Evolutionary conservation across 345 rosid genomes (phyloP).

Genomic region (Schrenkiella parvula): DNA sequence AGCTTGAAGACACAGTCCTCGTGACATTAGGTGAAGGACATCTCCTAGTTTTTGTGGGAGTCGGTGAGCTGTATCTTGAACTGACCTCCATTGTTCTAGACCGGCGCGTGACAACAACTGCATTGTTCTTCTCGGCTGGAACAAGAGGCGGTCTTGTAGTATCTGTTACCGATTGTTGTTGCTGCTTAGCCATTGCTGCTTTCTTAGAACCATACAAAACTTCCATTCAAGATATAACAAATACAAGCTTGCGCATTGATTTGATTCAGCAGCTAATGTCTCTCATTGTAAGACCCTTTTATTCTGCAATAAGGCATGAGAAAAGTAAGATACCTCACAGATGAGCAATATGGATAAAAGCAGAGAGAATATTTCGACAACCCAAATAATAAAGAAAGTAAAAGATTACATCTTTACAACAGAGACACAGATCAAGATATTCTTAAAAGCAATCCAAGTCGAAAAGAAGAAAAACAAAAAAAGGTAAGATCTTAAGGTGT

Average conservation of each 20-base stretch:
- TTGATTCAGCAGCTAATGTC: conserved; percentile 32
- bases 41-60: conserved; percentile 49
- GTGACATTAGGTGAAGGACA: conserved; percentile 62
- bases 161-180: conserved; percentile 46
- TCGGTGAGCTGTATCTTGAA: conserved; percentile 78
- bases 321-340: conserved; percentile 53
- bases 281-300: conserved; percentile 26
- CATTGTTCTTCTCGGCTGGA: conserved; percentile 73
- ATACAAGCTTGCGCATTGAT: conserved; percentile 48
- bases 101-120: conserved; percentile 35
- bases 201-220: conserved; percentile 44
- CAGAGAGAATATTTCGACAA: conserved; percentile 42
- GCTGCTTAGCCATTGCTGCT: conserved; percentile 31
- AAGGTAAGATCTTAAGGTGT: conserved; percentile 2
- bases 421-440: conserved; percentile 28
- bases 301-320: conserved; percentile 43
- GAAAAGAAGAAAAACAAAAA: background rate
- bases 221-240: conserved; percentile 57
- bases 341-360: conserved; percentile 41
- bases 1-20: conserved; percentile 38
- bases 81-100: conserved; percentile 57
- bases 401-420: conserved; percentile 50
- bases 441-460: background rate
- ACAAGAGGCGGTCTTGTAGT: conserved; percentile 59
- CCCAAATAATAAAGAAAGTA: conserved; percentile 21